These are phyloP conservation scores for Byssothecium circinans DNA, from an alignment of 2,329 filamentous ascomycete species.

Conservation along the genomic window DNA sequence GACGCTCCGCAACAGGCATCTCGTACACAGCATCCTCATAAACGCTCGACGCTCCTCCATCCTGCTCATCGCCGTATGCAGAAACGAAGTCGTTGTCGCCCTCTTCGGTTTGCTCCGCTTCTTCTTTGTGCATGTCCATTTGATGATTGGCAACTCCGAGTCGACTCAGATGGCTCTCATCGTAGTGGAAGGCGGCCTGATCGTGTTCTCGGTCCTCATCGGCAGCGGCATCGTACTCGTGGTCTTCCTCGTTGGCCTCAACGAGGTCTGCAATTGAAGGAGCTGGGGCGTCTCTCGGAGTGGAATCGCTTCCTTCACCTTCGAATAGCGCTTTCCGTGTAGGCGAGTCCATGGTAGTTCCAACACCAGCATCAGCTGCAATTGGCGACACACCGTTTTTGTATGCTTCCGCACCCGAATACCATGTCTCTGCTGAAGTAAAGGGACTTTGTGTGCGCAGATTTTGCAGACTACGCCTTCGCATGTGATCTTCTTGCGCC, in stretches of 20 bases:
- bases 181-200: constrained; percentile 13
- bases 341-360: constrained; percentile 30
- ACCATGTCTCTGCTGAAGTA: constrained; percentile 68
- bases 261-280: constrained; percentile 1
- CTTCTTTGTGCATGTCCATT: constrained; percentile 8
- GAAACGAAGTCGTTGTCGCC: constrained; percentile 47
- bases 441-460: constrained; percentile 77
- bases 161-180: constrained; percentile 4
- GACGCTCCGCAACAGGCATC: constrained; percentile 56
- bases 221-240: not conserved
- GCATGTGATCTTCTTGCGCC: constrained; percentile 75
- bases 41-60: constrained; percentile 36
- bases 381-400: constrained; percentile 26
- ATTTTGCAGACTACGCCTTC: constrained; percentile 74
- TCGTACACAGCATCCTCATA: constrained; percentile 51
- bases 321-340: constrained; percentile 27
- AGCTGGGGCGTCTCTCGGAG: constrained; percentile 9
- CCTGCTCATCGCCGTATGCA: constrained; percentile 31
- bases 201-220: not conserved
- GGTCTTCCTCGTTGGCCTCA: constrained; percentile 1
- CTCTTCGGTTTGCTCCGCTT: constrained; percentile 39
- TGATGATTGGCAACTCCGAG: not conserved
- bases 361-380: constrained; percentile 32
- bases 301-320: constrained; percentile 13
- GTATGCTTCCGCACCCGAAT: constrained; percentile 44